Evolutionary conservation across 2,329 filamentous ascomycete species (phyloP), one percentile per base, ranked within the genome.

Genomic region (Ilyonectria destructans): DNA sequence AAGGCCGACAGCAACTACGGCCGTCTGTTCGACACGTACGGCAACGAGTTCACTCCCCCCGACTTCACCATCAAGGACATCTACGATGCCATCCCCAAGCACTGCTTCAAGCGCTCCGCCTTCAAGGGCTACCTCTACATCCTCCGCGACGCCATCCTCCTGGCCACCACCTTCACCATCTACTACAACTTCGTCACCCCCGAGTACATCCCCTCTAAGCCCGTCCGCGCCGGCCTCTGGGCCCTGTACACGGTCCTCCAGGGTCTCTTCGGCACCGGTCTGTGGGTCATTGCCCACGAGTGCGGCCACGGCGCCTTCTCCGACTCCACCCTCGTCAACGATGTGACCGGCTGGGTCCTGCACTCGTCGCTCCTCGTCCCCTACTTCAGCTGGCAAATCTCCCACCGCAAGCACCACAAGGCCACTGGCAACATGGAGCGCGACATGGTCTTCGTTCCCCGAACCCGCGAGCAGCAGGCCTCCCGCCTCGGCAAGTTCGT

Each of bases 331-430:
- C 85, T 90, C 12, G 84, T 98, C 80, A 98, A 98, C 86, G 95
- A 98, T 83, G 90, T 93, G 29, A 94, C 96, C 66, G 96, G 96
- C 78, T 98, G 94, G 93, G 82, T 97, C 80, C 90, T 94, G 76
- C 96, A 98, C 86, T 97, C 95, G 43, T 83, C 90, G 51, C 90
- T 98, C 45, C 87, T 98, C 64, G 96, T 99, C 56, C 96, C 96
- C 23, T 99, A 98, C 87, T 99, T 98, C 87, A 97, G 94, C 80
- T 99, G 96, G 96, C 97, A 99, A 86, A 95, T 98, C 84, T 97
- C 95, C 74, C 96, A 99, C 86, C 93, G 94, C 86, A 97, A 97
- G 90, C 96, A 99, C 87, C 96, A 99, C 93, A 98, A 98, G 89
- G 95, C 95, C 72, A 99, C 96, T 45, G 96, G 95, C 77, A 90